Evolutionary conservation across 2,329 filamentous ascomycete genomes (phyloP), one percentile per base, ranked within the genome.

Genomic region (Fusarium kyushuense): DNA sequence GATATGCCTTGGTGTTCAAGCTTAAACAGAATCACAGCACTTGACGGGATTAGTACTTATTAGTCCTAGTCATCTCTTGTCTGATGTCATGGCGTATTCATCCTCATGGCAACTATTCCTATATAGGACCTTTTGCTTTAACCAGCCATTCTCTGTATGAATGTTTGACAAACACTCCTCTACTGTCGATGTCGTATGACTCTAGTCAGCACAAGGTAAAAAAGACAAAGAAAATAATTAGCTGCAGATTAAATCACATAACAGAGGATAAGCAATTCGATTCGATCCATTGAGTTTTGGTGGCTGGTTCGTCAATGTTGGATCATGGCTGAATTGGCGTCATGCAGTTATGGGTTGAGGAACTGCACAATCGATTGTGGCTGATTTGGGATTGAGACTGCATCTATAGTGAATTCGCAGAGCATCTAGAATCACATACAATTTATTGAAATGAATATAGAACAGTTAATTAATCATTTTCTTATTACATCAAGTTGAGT

Each of bases 1-100:
- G 41, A 55, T 38, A 35, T 29, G 19, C n/a, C 12, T 42, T 42
- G 25, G 3, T 27, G 23, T 69, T 29, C 62, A 47, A 49, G 54
- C 63, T 55, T 42, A 36, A 36, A 19, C 27, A 3, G 40, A n/a
- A 33, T 35, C 27, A 13, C 2, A 27, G 40, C 13, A 32, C 23
- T 25, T 42, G 10, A 16, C 19, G 17, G 23, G 29, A 19, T 13
- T 29, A n/a, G n/a, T n/a, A 21, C 19, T n/a, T 19, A 3, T 27
- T 21, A 42, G 27, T 7, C 7, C 23, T 27, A 27, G 27, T 27
- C 27, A 36, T 35, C 48, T 19, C 45, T 48, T 12, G 32, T 65
- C 58, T 70, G 59, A 70, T 70, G 63, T 68, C 63, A 70, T 70
- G 42, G 47, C 61, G 52, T 46, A 53, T 42, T 70, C 45, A 70